Base-by-base conservation (phyloP, 441 rosid genomes). In the Pelargonium cotyledonis region DNA sequence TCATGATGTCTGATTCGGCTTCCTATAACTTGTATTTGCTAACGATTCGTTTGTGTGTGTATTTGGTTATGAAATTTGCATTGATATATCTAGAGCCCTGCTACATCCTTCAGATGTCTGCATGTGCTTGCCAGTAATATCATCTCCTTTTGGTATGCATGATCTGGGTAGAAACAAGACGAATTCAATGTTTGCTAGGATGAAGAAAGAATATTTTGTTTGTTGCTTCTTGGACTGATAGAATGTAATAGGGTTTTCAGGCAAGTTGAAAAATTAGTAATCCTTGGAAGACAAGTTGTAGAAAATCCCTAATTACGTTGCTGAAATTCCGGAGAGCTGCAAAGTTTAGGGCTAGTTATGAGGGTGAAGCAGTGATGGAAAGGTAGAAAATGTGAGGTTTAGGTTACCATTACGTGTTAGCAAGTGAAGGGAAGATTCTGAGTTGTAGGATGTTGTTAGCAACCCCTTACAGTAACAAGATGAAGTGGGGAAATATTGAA, bases 1-100 rank as follows among this genome's bases (percentile, higher is more conserved):
- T 43, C 68, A 31, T 23, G 8, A 70, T 69, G n/a, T n/a, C n/a
- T 60, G 21, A 5, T 46, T 46, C 14, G 11, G 51, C 51, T 61
- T 21, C 6, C n/a, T 61, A 21, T 26, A 14, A 3, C 18, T 15
- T 51, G 1, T 4, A 51, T 11, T 61, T 61, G 14, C 5, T 21
- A 21, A 19, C 18, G 14, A 1, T 12, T 26, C 15, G 51, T 55
- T 8, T 35, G 38, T 35, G 38, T 35, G 38, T 35, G 38, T 35
- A 35, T 43, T 43, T 43, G 47, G 11, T 43, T 43, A 7, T 43
- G 47, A 10, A 8, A 7, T 43, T 7, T 2, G 11, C 7, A 43
- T 10, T 43, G 2, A 43, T 8, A 7, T 43, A 7, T 43, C 9
- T 10, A 43, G 47, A 43, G 47, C 11, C 47, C 12, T 43, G 11